phyloP scores from a whole-genome alignment of 164 flowering plant genomes.

The Umbilicus rupestris region DNA sequence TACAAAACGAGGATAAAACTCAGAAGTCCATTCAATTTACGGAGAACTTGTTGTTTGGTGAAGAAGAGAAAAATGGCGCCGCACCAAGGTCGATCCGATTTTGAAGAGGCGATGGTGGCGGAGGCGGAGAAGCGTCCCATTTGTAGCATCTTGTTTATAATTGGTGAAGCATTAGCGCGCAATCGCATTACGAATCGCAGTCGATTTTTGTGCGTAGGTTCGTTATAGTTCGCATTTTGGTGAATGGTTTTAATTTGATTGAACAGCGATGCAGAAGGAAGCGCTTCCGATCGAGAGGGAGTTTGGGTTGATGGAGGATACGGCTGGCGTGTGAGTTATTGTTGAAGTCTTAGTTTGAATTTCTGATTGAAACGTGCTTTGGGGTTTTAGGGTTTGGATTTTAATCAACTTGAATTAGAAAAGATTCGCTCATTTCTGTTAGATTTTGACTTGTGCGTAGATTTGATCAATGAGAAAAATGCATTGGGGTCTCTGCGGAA shows the following conservation, averaged over 20 bases:
- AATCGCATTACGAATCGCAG: background rate
- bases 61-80: background rate
- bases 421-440: too few species aligned
- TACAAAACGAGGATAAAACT: too few species aligned
- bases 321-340: background rate
- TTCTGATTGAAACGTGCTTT: background rate
- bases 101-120: slow-evolving; percentile 1
- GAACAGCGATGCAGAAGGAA: slow-evolving; percentile 8
- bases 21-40: too few species aligned
- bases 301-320: background rate
- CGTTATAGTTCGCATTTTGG: background rate
- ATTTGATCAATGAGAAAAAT: background rate
- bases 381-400: background rate
- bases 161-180: background rate
- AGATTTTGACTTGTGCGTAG: too few species aligned
- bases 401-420: too few species aligned
- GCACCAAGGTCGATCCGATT: background rate
- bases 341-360: background rate
- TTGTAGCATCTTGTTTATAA: background rate
- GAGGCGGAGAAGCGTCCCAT: slow-evolving; percentile 5
- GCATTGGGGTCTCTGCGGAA: background rate
- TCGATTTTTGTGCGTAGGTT: background rate
- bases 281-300: slow-evolving; percentile 4
- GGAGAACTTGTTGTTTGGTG: background rate
- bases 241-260: background rate